phyloP scores from a whole-genome alignment of 2,329 filamentous ascomycete species.

The Fusarium sp. region DNA sequence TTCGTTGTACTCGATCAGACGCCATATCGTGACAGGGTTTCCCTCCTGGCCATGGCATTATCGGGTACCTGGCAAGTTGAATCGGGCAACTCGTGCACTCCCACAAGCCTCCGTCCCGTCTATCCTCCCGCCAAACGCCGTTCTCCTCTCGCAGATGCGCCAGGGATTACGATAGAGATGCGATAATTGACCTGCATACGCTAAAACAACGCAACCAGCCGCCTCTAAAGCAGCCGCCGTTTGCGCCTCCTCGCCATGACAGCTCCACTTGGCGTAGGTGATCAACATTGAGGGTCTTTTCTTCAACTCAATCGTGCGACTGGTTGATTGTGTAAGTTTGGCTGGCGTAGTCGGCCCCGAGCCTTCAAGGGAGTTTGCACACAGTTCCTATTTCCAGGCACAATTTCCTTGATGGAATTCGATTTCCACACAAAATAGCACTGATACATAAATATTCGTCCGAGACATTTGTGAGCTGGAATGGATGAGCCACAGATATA shows the following conservation, averaged over 20 bases:
- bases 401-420: slow-evolving; percentile 7
- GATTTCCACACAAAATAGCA: slow-evolving; percentile 13
- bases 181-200: slow-evolving; percentile 27
- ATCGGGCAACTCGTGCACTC: slow-evolving; percentile 1
- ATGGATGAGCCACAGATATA: slow-evolving; percentile 21
- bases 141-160: slow-evolving; percentile 19
- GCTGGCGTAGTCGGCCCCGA: slow-evolving; percentile 10
- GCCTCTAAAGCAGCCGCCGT: slow-evolving; percentile 43
- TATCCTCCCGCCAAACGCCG: slow-evolving; percentile 13
- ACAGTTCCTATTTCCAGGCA: slow-evolving; percentile 21
- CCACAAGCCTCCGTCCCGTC: slow-evolving; percentile 9
- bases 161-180: slow-evolving; percentile 21
- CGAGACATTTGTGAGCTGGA: slow-evolving; percentile 12
- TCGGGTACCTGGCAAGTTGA: slow-evolving; percentile 1
- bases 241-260: slow-evolving; percentile 43
- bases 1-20: slow-evolving; percentile 15
- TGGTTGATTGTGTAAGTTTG: slow-evolving; percentile 17
- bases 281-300: slow-evolving; percentile 38
- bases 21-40: neutral
- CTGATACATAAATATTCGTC: slow-evolving; percentile 3
- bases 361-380: slow-evolving; percentile 8
- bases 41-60: neutral
- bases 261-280: slow-evolving; percentile 43
- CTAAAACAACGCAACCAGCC: slow-evolving; percentile 35
- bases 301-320: slow-evolving; percentile 28